These are phyloP conservation scores for Stipa capillata DNA, from an alignment of 176 grass and related monocot genomes.

Conservation along the genomic window DNA sequence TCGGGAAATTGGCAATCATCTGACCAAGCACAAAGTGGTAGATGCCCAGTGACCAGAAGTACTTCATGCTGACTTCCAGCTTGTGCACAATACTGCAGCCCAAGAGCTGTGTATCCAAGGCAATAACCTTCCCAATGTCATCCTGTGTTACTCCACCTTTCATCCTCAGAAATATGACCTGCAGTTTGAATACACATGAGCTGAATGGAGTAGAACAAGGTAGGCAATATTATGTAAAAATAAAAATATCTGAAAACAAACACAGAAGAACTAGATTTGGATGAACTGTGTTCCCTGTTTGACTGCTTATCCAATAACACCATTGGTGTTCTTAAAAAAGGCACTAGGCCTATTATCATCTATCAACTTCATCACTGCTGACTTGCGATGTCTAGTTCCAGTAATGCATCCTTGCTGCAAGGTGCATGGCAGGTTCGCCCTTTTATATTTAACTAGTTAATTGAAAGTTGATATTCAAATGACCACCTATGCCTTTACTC, in stretches of 20 bases:
- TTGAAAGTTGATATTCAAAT: background rate
- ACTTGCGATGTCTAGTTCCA: background rate
- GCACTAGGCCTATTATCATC: background rate
- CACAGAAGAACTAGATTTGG: background rate
- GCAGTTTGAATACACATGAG: constrained; percentile 7
- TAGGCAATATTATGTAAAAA: background rate
- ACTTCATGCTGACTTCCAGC: constrained; percentile 79
- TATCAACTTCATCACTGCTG: background rate
- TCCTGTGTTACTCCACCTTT: constrained; percentile 69
- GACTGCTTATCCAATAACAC: background rate
- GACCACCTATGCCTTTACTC: background rate
- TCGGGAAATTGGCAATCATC: constrained; percentile 86
- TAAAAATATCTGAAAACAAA: background rate
- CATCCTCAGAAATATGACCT: constrained; percentile 86
- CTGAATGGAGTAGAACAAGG: background rate
- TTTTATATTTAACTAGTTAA: background rate
- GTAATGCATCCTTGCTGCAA: background rate
- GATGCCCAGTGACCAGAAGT: constrained; percentile 85
- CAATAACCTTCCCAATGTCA: constrained; percentile 88
- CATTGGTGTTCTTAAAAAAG: background rate
- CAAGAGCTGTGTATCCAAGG: constrained; percentile 80
- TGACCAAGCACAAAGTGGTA: constrained; percentile 54
- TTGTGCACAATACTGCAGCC: constrained; percentile 85
- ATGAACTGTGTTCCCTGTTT: background rate
- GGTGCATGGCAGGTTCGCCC: background rate